Conservation (phyloP, 2,329 filamentous ascomycete species). For the Zarea fungicola region DNA sequence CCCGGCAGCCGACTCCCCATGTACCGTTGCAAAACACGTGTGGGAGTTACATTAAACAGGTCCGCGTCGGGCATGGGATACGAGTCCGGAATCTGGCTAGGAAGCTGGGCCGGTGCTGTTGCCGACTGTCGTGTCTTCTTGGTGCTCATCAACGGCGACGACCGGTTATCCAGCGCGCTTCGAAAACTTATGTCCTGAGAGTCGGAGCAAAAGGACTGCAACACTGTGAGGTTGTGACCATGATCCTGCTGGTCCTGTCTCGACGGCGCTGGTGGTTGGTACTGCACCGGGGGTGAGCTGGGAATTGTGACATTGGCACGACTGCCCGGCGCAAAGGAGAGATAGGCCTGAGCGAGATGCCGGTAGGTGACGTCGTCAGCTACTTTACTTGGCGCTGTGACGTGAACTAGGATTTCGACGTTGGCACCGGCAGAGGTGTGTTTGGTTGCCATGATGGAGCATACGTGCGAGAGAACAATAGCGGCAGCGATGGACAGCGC, state of each 20-base stretch:
- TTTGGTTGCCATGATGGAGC: conserved; percentile 23
- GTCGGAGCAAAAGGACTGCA: conserved; percentile 24
- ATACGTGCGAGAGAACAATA: neutral
- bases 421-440: conserved; percentile 23
- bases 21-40: conserved; percentile 45
- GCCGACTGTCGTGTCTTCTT: conserved; percentile 21
- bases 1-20: conserved; percentile 31
- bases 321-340: conserved; percentile 37
- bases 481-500: neutral
- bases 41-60: conserved; percentile 37
- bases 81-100: conserved; percentile 52
- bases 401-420: conserved; percentile 52
- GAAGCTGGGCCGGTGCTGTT: conserved; percentile 35
- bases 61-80: conserved; percentile 35
- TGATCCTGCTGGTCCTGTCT: conserved; percentile 3
- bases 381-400: conserved; percentile 44
- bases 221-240: conserved; percentile 8
- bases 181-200: conserved; percentile 40
- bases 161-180: conserved; percentile 40
- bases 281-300: neutral
- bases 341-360: conserved; percentile 44
- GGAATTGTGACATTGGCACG: conserved; percentile 12
- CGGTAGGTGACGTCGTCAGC: conserved; percentile 46
- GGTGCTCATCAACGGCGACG: conserved; percentile 23
- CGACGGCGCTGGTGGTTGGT: neutral